These are phyloP conservation scores for Salvia splendens DNA, from an alignment of 257 asterid species.

Conservation along the genomic window DNA sequence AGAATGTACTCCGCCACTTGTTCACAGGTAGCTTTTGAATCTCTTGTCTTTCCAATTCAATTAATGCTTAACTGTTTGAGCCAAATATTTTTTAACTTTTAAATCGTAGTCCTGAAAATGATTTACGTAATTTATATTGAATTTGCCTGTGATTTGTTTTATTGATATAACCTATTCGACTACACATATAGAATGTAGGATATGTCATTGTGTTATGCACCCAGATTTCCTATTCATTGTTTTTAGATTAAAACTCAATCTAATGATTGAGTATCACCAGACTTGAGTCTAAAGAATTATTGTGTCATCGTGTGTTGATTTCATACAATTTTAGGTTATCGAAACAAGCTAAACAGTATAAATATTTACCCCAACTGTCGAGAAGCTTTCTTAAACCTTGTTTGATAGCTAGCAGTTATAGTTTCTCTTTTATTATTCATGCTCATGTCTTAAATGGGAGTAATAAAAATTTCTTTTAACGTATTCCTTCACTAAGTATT, in stretches of 20 bases:
- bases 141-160: conserved; percentile 5
- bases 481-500: too few relatives aligned
- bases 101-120: background rate
- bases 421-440: background rate
- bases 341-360: background rate
- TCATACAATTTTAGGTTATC: conserved; percentile 24
- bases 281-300: background rate
- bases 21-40: conserved; percentile 69
- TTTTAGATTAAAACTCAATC: background rate
- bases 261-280: background rate
- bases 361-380: background rate
- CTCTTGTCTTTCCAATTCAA: conserved; percentile 12
- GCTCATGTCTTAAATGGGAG: background rate
- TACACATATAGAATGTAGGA: background rate
- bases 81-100: too few relatives aligned
- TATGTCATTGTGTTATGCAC: background rate
- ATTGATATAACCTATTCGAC: conserved; percentile 11
- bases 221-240: background rate
- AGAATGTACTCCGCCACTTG: conserved; percentile 86
- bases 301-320: background rate
- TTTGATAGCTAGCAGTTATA: too few relatives aligned
- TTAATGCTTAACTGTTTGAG: background rate
- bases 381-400: background rate
- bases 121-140: conserved; percentile 7
- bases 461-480: background rate